A percentile compares a stretch with the other conserved stretches of the same genome.
phyloP scores from a whole-genome alignment of 2,329 filamentous ascomycete species.

The Aureobasidium lini region DNA sequence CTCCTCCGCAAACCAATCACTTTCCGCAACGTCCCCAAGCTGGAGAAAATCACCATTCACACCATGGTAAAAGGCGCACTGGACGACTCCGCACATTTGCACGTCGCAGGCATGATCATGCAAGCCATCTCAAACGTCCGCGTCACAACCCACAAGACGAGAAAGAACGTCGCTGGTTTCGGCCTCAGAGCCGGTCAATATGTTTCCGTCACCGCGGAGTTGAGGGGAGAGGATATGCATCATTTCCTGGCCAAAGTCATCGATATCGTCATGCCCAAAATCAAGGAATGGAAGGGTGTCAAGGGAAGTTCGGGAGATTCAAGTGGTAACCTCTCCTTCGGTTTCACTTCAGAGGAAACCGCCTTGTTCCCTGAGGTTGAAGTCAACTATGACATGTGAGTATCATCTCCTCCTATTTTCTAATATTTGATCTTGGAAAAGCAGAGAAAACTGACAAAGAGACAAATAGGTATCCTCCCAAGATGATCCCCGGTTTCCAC shows the following conservation, averaged over 20 bases:
- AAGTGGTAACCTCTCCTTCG: conserved; percentile 79
- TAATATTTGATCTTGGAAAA: no score
- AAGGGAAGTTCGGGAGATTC: conserved; percentile 72
- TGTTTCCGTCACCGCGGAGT: conserved; percentile 67
- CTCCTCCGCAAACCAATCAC: conserved; percentile 60
- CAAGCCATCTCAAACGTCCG: conserved; percentile 79
- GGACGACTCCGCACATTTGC: conserved; percentile 65
- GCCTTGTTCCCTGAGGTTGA: conserved; percentile 89
- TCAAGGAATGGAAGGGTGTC: conserved; percentile 93
- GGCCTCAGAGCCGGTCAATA: conserved; percentile 63
- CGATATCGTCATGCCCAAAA: conserved; percentile 82
- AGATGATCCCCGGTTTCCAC: conserved; percentile 79
- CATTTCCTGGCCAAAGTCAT: conserved; percentile 88
- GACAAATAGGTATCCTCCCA: conserved; percentile 58
- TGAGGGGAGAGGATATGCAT: conserved; percentile 73
- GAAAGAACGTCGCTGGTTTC: conserved; percentile 66
- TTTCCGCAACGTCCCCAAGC: conserved; percentile 77
- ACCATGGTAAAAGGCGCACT: conserved; percentile 61
- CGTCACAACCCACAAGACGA: conserved; percentile 61
- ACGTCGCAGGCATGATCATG: conserved; percentile 74
- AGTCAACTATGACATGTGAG: conserved; percentile 84
- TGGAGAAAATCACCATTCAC: conserved; percentile 75
- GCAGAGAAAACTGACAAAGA: no score
- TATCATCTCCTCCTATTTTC: no score
- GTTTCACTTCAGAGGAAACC: conserved; percentile 67